These are phyloP conservation scores for Dactylorhiza incarnata DNA, from an alignment of 106 monocot genomes.

Conservation along the genomic window DNA sequence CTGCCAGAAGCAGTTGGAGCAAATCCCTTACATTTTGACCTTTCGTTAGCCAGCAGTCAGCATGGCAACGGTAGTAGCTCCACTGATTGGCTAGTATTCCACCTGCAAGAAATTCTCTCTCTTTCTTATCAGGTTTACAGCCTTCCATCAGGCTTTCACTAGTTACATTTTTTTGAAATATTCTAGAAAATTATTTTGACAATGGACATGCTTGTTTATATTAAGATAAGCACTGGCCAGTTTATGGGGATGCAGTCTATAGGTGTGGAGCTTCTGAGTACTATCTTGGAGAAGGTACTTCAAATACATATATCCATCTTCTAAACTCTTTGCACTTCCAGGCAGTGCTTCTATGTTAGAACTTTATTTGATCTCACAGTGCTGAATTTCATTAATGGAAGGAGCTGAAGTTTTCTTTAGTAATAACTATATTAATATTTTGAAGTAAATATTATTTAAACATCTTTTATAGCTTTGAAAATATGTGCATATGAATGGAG, in stretches of 20 bases:
- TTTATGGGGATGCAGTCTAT: slow-evolving; percentile 94
- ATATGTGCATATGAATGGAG: neutral
- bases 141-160: neutral
- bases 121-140: slow-evolving; percentile 83
- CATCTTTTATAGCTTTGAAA: neutral
- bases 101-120: slow-evolving; percentile 77
- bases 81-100: slow-evolving; percentile 81
- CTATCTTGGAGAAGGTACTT: slow-evolving; percentile 92
- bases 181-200: slow-evolving; percentile 2
- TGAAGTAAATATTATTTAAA: neutral
- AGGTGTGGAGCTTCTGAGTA: slow-evolving; percentile 68
- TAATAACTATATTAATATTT: neutral
- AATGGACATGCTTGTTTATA: neutral
- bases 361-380: neutral
- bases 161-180: neutral
- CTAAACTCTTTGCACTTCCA: neutral
- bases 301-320: neutral
- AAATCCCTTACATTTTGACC: slow-evolving; percentile 84
- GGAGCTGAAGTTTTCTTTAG: neutral
- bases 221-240: slow-evolving; percentile 85
- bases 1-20: slow-evolving; percentile 81
- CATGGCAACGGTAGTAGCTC: slow-evolving; percentile 15
- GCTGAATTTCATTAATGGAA: neutral
- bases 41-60: slow-evolving; percentile 62
- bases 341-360: neutral